phyloP scores from a whole-genome alignment of 345 rosid genomes.

The Eucalyptus pauciflora region DNA sequence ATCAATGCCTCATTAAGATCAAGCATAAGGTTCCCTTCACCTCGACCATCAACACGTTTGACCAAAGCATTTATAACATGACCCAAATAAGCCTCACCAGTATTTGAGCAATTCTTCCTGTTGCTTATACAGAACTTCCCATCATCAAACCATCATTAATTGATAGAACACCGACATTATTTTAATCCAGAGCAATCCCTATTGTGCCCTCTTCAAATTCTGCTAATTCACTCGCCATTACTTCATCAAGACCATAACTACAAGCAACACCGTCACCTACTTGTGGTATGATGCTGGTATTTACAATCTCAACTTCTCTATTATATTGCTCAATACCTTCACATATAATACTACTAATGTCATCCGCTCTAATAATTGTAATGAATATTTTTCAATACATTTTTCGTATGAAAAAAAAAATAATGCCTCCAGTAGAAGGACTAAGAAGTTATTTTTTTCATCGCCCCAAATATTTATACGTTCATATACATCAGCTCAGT shows the following conservation, averaged over 20 bases:
- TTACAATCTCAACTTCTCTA: neutral
- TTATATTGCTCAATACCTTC: neutral
- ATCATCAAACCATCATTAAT: neutral
- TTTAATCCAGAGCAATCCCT: neutral
- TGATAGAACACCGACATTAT: neutral
- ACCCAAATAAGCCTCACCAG: neutral
- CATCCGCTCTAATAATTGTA: neutral
- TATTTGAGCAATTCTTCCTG: neutral
- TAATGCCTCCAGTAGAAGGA: neutral
- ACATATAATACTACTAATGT: neutral
- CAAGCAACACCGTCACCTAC: neutral
- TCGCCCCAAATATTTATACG: neutral
- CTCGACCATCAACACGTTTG: neutral
- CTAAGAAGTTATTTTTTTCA: neutral
- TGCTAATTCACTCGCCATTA: neutral
- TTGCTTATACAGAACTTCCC: neutral
- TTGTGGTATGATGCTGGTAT: neutral
- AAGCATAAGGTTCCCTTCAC: neutral
- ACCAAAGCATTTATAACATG: neutral
- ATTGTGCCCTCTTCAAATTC: neutral
- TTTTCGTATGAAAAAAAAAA: neutral
- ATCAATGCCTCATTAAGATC: neutral
- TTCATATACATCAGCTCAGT: neutral
- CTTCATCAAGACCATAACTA: slow-evolving; percentile 1
- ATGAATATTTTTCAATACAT: neutral